These are phyloP conservation scores for Lichtheimia hyalospora DNA, from an alignment of 371 early-diverging fungal species.

Conservation along the genomic window DNA sequence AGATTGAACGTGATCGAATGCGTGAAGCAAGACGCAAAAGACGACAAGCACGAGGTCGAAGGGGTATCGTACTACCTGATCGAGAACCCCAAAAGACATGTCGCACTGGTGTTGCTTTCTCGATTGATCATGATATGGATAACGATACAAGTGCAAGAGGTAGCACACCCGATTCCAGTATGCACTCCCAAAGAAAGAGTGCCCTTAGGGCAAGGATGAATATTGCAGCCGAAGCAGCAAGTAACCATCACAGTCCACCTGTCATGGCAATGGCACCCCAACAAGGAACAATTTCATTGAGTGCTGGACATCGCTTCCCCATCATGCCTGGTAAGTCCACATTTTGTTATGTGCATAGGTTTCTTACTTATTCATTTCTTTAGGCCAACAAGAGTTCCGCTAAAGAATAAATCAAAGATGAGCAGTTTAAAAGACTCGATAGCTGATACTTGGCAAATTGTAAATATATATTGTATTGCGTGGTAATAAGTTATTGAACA, in stretches of 20 bases:
- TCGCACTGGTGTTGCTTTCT: constrained; percentile 35
- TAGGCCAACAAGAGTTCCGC: no score
- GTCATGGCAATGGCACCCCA: constrained; percentile 1
- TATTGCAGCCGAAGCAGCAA: constrained; percentile 46
- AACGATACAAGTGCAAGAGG: constrained; percentile 26
- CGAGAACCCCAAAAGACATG: constrained; percentile 56
- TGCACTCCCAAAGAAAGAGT: constrained; percentile 38
- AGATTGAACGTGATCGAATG: constrained; percentile 79
- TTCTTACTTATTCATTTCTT: no score
- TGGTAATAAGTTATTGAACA: no score
- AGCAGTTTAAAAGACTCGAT: no score
- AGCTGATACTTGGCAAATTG: no score
- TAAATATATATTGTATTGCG: no score
- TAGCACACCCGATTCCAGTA: constrained; percentile 11
- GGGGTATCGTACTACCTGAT: constrained; percentile 69
- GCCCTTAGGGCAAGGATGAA: constrained; percentile 44
- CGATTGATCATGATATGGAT: constrained; percentile 32
- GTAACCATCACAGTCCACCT: constrained; percentile 7
- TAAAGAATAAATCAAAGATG: no score
- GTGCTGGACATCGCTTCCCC: constrained; percentile 15
- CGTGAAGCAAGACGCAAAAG: constrained; percentile 76
- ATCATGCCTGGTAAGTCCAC: constrained; percentile 10
- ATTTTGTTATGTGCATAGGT: no score
- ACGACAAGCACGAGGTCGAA: constrained; percentile 76
- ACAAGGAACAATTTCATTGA: constrained; percentile 7